Base-by-base conservation (phyloP, 2,329 filamentous ascomycete species). In the Rhinocladiella mackenziei region DNA sequence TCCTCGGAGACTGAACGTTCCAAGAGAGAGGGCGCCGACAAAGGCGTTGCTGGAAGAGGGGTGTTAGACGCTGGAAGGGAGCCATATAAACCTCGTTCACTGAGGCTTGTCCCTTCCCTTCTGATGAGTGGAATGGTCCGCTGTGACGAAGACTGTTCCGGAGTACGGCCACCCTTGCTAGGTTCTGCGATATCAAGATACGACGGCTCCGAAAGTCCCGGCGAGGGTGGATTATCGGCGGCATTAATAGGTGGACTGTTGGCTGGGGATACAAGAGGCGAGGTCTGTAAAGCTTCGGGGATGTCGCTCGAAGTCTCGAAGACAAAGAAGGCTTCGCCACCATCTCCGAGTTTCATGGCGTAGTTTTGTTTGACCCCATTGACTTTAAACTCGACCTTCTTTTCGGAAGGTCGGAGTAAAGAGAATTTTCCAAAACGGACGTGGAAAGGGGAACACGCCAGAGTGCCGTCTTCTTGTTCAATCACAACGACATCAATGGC, bases 381-480 rank as follows among this genome's bases (percentile, higher is more conserved):
- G 75, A 98, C 89, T 58, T 78, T 79, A 70, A 98, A 98, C 68
- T 97, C 89, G 60, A 98, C 92, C 78, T 97, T 98, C 71, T 98
- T 98, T 68, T 98, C 92, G 48, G 83, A 96, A 0, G 92, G 92
- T 15, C 92, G 85, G 60, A 98, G 72, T 28, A 98, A 76, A 48
- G 91, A 95, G 72, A 97, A 97, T 71, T 98, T 98, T 66, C 92
- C 92, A 67, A 98, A 98, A 59, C 92, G 89, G 55, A 98, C 92
- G 66, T 98, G 92, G 68, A 98, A 98, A 37, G 92, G 92, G 19
- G 91, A 97, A 70, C 92, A 98, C 55, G 84, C 82, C 45, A 97
- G 76, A 29, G 76, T 77, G 22, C 47, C 92, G 75, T 98, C 92
- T 63, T 91, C 87, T 57, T 94, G 89, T 68, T 98, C 89, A 47